Evolutionary conservation across 208 protist species (phyloP).

Genomic region (Willaertia magna): DNA sequence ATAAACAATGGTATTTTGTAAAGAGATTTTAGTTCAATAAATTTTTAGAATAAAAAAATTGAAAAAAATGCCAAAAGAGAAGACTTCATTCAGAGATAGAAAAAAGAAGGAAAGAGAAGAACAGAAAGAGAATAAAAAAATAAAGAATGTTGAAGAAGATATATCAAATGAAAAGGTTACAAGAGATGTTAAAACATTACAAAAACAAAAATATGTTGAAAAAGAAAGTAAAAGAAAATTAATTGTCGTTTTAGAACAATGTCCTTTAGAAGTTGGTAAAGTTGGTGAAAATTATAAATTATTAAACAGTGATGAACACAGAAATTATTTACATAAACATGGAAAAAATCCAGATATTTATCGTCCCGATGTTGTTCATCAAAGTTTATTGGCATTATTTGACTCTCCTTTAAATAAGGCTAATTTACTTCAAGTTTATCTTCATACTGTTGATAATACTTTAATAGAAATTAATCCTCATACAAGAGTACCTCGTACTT

Average conservation of each 20-base stretch:
- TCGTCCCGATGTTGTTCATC: slow-evolving; percentile 95
- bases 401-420: slow-evolving; percentile 96
- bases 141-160: background rate
- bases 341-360: slow-evolving; percentile 77
- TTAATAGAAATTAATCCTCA: slow-evolving; percentile 87
- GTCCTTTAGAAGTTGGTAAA: slow-evolving; percentile 76
- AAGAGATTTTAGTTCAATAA: too few species aligned
- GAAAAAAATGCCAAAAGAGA: too few species aligned
- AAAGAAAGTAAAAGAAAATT: slow-evolving; percentile 67
- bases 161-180: background rate
- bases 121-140: background rate
- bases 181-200: background rate
- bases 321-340: slow-evolving; percentile 73
- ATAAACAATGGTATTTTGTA: too few species aligned
- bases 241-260: slow-evolving; percentile 86
- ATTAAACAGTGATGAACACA: slow-evolving; percentile 88
- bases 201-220: slow-evolving; percentile 27
- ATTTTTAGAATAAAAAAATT: too few species aligned
- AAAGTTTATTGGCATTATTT: slow-evolving; percentile 90
- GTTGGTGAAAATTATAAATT: slow-evolving; percentile 83
- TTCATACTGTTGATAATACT: slow-evolving; percentile 86
- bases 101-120: too few species aligned
- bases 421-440: slow-evolving; percentile 85
- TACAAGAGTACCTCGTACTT: slow-evolving; percentile 92
- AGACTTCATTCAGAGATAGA: too few species aligned